Base-by-base conservation (phyloP, 2,329 filamentous ascomycete genomes). In the Ceratocystis lukuohia region DNA sequence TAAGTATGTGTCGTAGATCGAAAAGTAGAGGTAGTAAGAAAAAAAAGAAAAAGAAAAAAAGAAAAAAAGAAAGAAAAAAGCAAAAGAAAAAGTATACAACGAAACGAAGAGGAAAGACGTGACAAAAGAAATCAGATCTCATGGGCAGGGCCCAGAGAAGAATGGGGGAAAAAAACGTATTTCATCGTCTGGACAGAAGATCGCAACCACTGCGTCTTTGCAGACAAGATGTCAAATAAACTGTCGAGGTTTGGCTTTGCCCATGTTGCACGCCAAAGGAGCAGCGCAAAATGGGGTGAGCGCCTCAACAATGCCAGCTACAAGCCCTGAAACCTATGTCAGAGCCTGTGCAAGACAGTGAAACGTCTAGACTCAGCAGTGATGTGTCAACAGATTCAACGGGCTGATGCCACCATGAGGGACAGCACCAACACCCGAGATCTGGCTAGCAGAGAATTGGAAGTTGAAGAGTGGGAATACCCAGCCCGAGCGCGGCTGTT, bases 101-200 rank as follows among this genome's bases (percentile, higher is more conserved):
- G 37, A 64, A 61, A 53, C 48, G 48, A 65, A 67, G 62, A 61
- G 12, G 62, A 33, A 63, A n/a, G 63, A 67, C 63, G 20, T 30
- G 12, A n/a, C 33, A 20, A 25, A 22, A 46, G 46, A 25, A 22
- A 28, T 22, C 41, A 62, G 15, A 5, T 45, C 37, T 20, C 61
- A 62, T 28, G 20, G 22, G 7, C 44, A 17, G 45, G 37, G 28
- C 15, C 33, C 37, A 41, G 10, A 41, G 3, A 41, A 12, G 10
- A 12, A 2, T 3, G 41, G 22, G 17, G 8, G n/a, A 44, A 20
- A 61, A 17, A 20, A 61, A 33, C n/a, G 33, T 37, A 37, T 59
- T 12, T 12, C 33, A 25, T 53, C 48, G 20, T 22, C 48, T 53
- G 6, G 5, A 25, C 48, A 53, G 7, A 22, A 53, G n/a, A 53